phyloP scores from a whole-genome alignment of 371 early-diverging fungal genomes.

The Parasitella parasitica region DNA sequence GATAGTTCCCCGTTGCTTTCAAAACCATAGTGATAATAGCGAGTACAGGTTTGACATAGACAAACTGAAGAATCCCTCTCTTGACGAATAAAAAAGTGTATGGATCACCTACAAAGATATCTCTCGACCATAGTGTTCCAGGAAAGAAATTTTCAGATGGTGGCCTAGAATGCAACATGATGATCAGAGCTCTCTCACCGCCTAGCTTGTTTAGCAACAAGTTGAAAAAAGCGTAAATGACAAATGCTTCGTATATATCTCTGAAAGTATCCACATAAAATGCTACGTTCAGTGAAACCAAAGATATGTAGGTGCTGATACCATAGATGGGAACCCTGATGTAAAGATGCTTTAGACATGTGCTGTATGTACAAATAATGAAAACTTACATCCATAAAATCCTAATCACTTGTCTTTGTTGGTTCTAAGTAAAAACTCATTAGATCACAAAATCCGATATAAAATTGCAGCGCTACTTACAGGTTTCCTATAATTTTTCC shows the following conservation, averaged over 20 bases:
- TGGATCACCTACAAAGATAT: constrained; percentile 90
- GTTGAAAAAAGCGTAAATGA: constrained; percentile 93
- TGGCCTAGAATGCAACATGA: constrained; percentile 73
- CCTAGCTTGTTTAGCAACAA: constrained; percentile 88
- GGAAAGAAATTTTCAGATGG: constrained; percentile 87
- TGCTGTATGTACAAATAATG: neutral
- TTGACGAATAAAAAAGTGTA: constrained; percentile 86
- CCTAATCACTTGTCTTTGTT: constrained; percentile 86
- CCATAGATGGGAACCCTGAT: constrained; percentile 90
- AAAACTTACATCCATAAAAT: constrained; percentile 84
- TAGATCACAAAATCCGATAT: neutral
- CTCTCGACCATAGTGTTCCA: constrained; percentile 68
- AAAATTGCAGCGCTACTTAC: constrained; percentile 40
- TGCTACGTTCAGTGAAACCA: constrained; percentile 73
- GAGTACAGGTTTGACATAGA: constrained; percentile 85
- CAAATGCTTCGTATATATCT: constrained; percentile 97
- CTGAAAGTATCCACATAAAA: constrained; percentile 91
- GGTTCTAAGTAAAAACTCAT: constrained; percentile 43
- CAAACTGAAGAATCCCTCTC: constrained; percentile 92
- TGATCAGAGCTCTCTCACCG: constrained; percentile 86
- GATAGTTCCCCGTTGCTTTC: constrained; percentile 71
- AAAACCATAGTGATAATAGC: constrained; percentile 80
- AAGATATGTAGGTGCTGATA: constrained; percentile 78
- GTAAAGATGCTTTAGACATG: neutral
- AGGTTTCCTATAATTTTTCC: constrained; percentile 90